Base-by-base conservation (phyloP, 352 stramenopile species). In the Globisporangium cystogenes region DNA sequence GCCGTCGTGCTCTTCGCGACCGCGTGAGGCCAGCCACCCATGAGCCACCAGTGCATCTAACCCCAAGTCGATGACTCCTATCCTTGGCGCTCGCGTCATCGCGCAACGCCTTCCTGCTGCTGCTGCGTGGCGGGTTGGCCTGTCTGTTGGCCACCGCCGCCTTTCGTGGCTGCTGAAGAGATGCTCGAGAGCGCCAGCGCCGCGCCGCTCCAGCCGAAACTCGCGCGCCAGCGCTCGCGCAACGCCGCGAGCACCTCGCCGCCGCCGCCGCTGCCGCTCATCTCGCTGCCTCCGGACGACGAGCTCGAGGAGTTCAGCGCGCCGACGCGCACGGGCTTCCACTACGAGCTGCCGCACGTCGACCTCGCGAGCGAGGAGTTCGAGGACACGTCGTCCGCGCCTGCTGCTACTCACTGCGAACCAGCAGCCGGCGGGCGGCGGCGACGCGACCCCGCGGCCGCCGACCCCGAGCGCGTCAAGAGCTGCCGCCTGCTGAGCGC, bases 1-100 rank as follows among this genome's bases (percentile, higher is more conserved):
- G 93, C 89, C 26, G 75, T 98, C 46, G 95, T 96, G 51, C 75
- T 98, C 23, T 98, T 98, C 47, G 86, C 83, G 21, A 95, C 81
- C 8, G 82, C 78, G 1, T 91, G 64, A 72, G n/a, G n/a, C n/a
- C n/a, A n/a, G n/a, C n/a, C n/a, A n/a, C n/a, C n/a, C n/a, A n/a
- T n/a, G n/a, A n/a, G n/a, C n/a, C n/a, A n/a, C n/a, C n/a, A n/a
- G n/a, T n/a, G n/a, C n/a, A n/a, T n/a, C n/a, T n/a, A 29, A 29
- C 5, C 26, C 26, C 2, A 29, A 29, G 26, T 29, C 26, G n/a
- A 29, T 29, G 26, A 29, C 26, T 29, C 3, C 26, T 29, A 29
- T 29, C 26, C 26, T 29, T 29, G 5, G 26, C 26, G 5, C 3
- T 2, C 26, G 26, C 2, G 26, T 29, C n/a, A 29, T 5, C 26